Conservation (phyloP, 139 green algal genomes). For the Asterochloris erici region DNA sequence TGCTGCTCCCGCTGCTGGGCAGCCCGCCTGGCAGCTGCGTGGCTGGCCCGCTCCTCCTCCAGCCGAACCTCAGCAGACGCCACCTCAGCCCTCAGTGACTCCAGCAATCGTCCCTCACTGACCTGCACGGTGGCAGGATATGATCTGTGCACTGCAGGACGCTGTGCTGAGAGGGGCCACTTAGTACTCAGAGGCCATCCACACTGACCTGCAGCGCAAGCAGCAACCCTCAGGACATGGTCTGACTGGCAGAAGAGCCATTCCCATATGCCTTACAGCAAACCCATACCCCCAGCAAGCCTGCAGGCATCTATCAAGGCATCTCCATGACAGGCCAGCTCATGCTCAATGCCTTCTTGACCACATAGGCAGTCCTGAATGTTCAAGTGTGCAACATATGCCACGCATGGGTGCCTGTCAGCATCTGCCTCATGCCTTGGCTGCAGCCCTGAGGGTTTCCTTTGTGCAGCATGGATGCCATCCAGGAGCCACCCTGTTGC, state of each 20-base stretch:
- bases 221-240: too few species aligned
- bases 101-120: constrained; percentile 36
- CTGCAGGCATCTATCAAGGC: too few species aligned
- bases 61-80: constrained; percentile 45
- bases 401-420: too few species aligned
- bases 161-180: neutral
- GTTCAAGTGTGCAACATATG: too few species aligned
- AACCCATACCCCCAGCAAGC: too few species aligned
- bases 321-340: too few species aligned
- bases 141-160: constrained; percentile 9
- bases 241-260: too few species aligned
- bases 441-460: too few species aligned
- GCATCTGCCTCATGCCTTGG: too few species aligned
- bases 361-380: too few species aligned
- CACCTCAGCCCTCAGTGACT: constrained; percentile 52
- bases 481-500: neutral
- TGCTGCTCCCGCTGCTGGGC: constrained; percentile 50
- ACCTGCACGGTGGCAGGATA: constrained; percentile 21
- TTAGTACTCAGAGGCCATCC: neutral
- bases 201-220: neutral
- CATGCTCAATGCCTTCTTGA: too few species aligned
- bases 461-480: neutral
- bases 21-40: constrained; percentile 24
- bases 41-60: constrained; percentile 54
- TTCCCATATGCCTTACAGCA: too few species aligned